Base-by-base conservation (phyloP, 208 protist genomes). In the Wallacemonas rigidus region DNA sequence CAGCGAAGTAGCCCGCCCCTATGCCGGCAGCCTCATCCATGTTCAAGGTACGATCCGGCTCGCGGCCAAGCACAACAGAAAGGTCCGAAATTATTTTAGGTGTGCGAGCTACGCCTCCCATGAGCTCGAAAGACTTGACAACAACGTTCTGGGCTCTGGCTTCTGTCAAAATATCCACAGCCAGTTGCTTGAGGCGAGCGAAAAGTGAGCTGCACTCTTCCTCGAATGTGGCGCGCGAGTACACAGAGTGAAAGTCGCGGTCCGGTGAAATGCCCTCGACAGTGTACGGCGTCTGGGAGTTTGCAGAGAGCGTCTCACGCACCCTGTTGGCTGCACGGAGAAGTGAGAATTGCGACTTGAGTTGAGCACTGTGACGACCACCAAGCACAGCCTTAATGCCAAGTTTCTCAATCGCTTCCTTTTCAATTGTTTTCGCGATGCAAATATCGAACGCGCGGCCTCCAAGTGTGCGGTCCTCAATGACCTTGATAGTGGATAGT, bases 291-390 rank as follows among this genome's bases (percentile, higher is more conserved):
- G 93, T 92, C 38, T 92, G 75, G 38, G 74, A 91, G 76, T 98
- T 98, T 12, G 89, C 95, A 47, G 92, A 97, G 1, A 98, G 81
- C 17, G 88, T 87, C 68, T 98, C 93, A 48, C 97, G 93, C 36
- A 87, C 82, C 67, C 95, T 93, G 62, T 93, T 93, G 6, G 95
- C 94, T 9, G 89, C 90, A 43, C 90, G 89, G 36, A 98, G 62
- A 11, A 98, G 81, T 1, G 94, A 95, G 71, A 96, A 95, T 50
- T 95, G 92, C 9, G 94, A 85, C 76, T 97, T 98, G 38, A 87
- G 57, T 53, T 95, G 77, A 2, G 73, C 58, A 15, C 75, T 39
- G 2, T 73, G 77, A 38, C 47, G 72, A 6, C 69, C 75, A 41
- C 81, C 86, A 44, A 94, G 63, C 2, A 98, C 70, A 53, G 69